Percentiles rank a stretch among this genome's conserved stretches.
Evolutionary conservation across 345 rosid genomes (phyloP).

Genomic region (Theobroma cacao): DNA sequence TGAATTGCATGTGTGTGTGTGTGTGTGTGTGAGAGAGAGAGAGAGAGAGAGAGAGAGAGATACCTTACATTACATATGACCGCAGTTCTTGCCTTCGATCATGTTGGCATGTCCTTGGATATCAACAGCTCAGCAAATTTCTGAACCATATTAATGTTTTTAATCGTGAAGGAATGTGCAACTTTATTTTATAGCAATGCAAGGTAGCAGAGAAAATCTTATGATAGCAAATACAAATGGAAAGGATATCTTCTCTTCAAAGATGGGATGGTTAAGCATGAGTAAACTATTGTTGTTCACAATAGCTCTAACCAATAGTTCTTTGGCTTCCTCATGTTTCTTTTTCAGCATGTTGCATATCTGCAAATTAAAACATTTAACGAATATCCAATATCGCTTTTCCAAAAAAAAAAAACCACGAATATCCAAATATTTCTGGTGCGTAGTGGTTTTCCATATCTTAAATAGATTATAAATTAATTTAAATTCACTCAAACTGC

Average conservation of each 20-base stretch:
- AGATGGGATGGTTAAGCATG: slow-evolving; percentile 84
- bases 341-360: slow-evolving; percentile 75
- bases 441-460: neutral
- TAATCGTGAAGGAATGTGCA: slow-evolving; percentile 44
- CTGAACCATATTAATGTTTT: slow-evolving; percentile 62
- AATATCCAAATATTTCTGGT: neutral
- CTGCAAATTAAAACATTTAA: slow-evolving; percentile 35
- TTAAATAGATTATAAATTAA: neutral
- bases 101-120: slow-evolving; percentile 28
- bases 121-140: slow-evolving; percentile 49
- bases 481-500: neutral
- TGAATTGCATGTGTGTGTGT: neutral
- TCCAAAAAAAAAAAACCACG: too few relatives aligned
- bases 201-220: neutral
- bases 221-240: neutral
- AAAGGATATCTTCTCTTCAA: slow-evolving; percentile 88
- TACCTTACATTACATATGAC: neutral
- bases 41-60: slow-evolving; percentile 8
- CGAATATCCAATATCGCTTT: neutral
- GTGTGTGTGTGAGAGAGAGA: neutral
- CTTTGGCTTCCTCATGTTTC: slow-evolving; percentile 87
- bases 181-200: neutral
- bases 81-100: neutral
- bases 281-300: slow-evolving; percentile 75
- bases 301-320: slow-evolving; percentile 71